Conservation (phyloP, 2,329 filamentous ascomycete species). For the Gnomoniopsis sp. region DNA sequence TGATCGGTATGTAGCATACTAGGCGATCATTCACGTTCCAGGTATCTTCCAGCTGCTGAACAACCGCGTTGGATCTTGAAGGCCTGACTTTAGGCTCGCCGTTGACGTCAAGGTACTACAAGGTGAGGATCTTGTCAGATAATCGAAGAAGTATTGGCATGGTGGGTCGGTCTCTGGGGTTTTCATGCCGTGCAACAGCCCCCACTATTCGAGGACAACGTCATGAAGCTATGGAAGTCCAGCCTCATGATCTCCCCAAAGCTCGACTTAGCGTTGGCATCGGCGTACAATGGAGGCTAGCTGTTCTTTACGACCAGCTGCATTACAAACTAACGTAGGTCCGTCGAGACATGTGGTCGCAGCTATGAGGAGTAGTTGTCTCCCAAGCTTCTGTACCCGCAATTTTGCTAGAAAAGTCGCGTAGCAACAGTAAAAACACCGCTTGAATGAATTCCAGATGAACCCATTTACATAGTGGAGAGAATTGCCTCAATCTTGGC, state of each 20-base stretch:
- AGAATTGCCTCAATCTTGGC: slow-evolving; percentile 28
- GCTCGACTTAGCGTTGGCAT: slow-evolving; percentile 38
- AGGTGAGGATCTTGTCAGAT: slow-evolving; percentile 34
- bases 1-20: too few species aligned
- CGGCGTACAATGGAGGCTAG: slow-evolving; percentile 23
- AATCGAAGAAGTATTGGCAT: slow-evolving; percentile 25
- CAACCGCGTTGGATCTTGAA: too few species aligned
- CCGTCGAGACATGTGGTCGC: slow-evolving; percentile 14
- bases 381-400: too few species aligned
- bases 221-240: slow-evolving; percentile 24
- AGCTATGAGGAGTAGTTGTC: slow-evolving; percentile 28
- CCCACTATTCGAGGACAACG: slow-evolving; percentile 27
- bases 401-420: neutral
- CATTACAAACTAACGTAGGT: slow-evolving; percentile 5
- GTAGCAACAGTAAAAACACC: too few species aligned
- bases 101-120: slow-evolving; percentile 35
- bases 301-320: slow-evolving; percentile 32
- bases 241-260: slow-evolving; percentile 35
- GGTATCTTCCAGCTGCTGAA: too few species aligned
- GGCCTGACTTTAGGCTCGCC: slow-evolving; percentile 27
- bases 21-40: too few species aligned
- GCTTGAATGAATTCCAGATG: too few species aligned
- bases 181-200: slow-evolving; percentile 32
- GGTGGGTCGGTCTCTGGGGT: slow-evolving; percentile 20
- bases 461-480: slow-evolving; percentile 10